Conservation (phyloP, 2,329 filamentous ascomycete genomes). For the Aspergillus sp. region DNA sequence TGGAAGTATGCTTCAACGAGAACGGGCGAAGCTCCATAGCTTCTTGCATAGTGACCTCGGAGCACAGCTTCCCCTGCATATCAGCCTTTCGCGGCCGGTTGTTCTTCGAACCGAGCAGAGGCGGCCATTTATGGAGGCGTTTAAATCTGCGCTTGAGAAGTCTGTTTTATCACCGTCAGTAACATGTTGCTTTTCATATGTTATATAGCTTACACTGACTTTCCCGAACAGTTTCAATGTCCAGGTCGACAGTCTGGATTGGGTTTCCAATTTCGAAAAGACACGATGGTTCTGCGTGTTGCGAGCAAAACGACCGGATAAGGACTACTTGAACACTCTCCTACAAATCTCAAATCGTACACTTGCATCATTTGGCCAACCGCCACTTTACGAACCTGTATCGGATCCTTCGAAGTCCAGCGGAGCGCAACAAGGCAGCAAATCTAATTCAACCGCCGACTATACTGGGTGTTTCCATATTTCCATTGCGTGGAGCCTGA, state of each 20-base stretch:
- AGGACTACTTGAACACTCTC: constrained; percentile 61
- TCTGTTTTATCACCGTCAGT: constrained; percentile 49
- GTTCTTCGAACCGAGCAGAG: constrained; percentile 72
- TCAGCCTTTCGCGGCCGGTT: constrained; percentile 84
- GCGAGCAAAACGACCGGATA: constrained; percentile 52
- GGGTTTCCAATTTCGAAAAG: constrained; percentile 66
- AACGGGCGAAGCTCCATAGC: constrained; percentile 55
- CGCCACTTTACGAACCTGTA: constrained; percentile 62
- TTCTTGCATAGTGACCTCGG: constrained; percentile 77
- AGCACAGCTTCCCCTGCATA: constrained; percentile 77
- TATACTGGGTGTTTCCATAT: constrained; percentile 71
- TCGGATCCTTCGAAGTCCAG: background rate
- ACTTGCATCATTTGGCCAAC: constrained; percentile 62
- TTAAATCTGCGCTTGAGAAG: constrained; percentile 49
- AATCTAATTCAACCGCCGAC: constrained; percentile 32
- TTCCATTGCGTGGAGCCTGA: constrained; percentile 82
- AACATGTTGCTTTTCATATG: background rate
- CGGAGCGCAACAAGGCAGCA: background rate
- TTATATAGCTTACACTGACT: background rate
- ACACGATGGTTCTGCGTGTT: constrained; percentile 85
- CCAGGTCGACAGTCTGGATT: constrained; percentile 52
- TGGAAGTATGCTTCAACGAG: constrained; percentile 39
- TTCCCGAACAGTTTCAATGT: constrained; percentile 49
- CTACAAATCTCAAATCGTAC: constrained; percentile 67
- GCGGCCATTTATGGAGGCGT: constrained; percentile 61